A percentile compares a stretch with the other conserved stretches of the same genome.
Evolutionary conservation across 139 green algal genomes (phyloP).

Genomic region (Chlorella sp.): DNA sequence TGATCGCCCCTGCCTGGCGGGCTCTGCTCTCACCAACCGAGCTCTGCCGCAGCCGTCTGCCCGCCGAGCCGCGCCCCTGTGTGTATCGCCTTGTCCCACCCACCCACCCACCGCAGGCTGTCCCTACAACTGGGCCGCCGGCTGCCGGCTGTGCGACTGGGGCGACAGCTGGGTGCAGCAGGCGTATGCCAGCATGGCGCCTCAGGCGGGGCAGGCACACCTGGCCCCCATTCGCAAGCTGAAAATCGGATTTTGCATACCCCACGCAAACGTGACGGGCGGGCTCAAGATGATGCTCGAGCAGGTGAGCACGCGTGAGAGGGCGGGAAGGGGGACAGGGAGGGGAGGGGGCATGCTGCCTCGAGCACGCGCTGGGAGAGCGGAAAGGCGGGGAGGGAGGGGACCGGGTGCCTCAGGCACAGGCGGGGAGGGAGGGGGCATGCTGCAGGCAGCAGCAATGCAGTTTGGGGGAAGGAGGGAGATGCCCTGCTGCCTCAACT

Average conservation of each 20-base stretch:
- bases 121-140: slow-evolving; percentile 11
- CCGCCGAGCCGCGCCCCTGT: background rate
- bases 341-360: background rate
- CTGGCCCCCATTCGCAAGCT: slow-evolving; percentile 54
- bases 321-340: background rate
- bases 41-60: background rate
- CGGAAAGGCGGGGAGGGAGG: background rate
- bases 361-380: too few relatives aligned
- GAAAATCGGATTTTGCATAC: slow-evolving; percentile 65
- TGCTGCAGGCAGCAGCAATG: background rate
- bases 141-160: slow-evolving; percentile 32
- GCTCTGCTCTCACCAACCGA: background rate
- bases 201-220: background rate
- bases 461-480: background rate
- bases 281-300: slow-evolving; percentile 75
- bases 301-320: background rate
- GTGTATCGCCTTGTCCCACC: background rate
- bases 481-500: too few relatives aligned
- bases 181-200: slow-evolving; percentile 4
- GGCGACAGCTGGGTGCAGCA: slow-evolving; percentile 29
- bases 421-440: too few relatives aligned
- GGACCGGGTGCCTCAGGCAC: too few relatives aligned
- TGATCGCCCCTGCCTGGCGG: background rate
- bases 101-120: background rate
- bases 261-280: slow-evolving; percentile 69